phyloP scores from a whole-genome alignment of 1,139 yeast species.

The Diutina catenulata region DNA sequence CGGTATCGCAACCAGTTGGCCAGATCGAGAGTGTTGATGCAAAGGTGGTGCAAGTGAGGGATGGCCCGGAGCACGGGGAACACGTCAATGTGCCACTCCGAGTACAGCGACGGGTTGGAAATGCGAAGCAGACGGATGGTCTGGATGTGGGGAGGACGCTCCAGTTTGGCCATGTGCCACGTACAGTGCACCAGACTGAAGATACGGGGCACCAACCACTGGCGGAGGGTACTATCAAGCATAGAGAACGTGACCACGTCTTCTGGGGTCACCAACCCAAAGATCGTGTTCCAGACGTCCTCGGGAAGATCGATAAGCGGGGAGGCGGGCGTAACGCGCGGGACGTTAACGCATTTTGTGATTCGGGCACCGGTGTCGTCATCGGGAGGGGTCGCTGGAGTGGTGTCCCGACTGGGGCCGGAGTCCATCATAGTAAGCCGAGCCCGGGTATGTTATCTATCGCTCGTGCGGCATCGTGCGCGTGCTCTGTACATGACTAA shows the following conservation, averaged over 20 bases:
- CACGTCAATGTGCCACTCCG: conserved; percentile 2
- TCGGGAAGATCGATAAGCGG: not conserved
- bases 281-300: conserved; percentile 1
- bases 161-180: not conserved
- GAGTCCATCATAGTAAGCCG: no score
- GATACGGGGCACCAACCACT: not conserved
- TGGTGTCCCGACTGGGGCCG: no score
- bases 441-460: no score
- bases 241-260: not conserved
- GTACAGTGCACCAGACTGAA: not conserved
- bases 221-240: not conserved
- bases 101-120: conserved; percentile 1
- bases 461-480: no score
- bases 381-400: no score
- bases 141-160: not conserved
- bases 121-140: not conserved
- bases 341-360: no score
- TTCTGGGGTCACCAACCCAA: not conserved
- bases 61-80: not conserved
- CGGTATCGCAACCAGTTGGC: conserved; percentile 3
- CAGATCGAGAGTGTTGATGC: conserved; percentile 4
- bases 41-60: not conserved
- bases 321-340: no score
- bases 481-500: no score
- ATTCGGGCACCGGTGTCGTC: no score